Base-by-base conservation (phyloP, 2,329 filamentous ascomycete species). In the Dothidotthia symphoricarpi region DNA sequence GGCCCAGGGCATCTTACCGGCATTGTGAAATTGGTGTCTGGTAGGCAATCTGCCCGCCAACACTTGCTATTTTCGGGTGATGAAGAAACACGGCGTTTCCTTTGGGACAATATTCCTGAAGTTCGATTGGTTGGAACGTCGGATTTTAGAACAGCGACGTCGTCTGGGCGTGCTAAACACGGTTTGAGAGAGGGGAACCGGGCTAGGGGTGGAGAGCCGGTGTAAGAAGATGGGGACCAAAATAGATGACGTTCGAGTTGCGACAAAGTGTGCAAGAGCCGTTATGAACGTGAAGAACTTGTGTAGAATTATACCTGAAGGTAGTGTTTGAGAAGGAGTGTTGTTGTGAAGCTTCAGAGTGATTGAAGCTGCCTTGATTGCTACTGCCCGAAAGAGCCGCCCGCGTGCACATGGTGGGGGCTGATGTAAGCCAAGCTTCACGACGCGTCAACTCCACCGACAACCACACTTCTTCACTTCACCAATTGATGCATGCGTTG, bases 1-100 rank as follows among this genome's bases (percentile, higher is more conserved):
- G 40, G 16, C 28, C 22, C 28, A 28, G 34, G 37, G 14, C 12
- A 19, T 39, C 59, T 58, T 61, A 63, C 59, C 45, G 59, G 58
- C 59, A 63, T 63, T 12, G 31, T 45, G 45, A 43, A 16, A 36
- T 26, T 25, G 26, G 28, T 37, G 16, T 40, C 40, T 24, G 22
- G 22, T 24, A 32, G 31, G 30, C 34, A 37, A 28, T 28, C 36
- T 39, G 36, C 16, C 28, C 29, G 19, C 31, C 32, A 32, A 40
- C 16, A 27, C 19, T 31, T 31, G 41, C 45, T 54, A 44, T 39
- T 39, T 36, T 43, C 51, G 45, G 41, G 19, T 34, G 31, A 22
- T 16, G 16, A 43, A 36, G 37, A 33, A 39, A 36, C 28, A 49
- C 43, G 28, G 19, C 22, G 14, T 29, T 11, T 19, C 12, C 16